Evolutionary conservation across 23 red algal species (phyloP), one percentile per base, ranked within the genome.

Genomic region (Chondrus crispus): DNA sequence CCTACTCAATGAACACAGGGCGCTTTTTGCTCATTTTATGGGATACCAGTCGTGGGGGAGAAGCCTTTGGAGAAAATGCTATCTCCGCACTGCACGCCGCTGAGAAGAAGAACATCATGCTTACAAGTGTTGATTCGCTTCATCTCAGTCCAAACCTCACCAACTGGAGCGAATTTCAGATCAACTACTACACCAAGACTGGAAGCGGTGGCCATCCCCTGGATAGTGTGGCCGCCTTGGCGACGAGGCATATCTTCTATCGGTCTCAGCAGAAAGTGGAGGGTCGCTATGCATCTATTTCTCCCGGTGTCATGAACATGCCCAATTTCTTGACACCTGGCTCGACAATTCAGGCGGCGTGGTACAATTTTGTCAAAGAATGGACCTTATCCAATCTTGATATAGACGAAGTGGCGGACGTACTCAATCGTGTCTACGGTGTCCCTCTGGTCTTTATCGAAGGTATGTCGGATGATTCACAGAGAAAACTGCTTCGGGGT

Each of bases 371-470:
- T 7, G 42, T 82, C 14, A 57, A 87, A 51, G 92, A 88, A 3
- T 81, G 53, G 81, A 87, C 82, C 2, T 86, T 88, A 82, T 53
- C 75, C 0, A 48, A 60, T 33, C 12, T 94, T 11, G 66, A 24
- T 74, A 69, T 36, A 13, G 36, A 29, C 39, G 92, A 88, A 18
- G 83, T 94, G 4, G 52, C 40, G 7, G 72, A 88, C 22, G 44
- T 86, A 38, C 68, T 94, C n/a, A 64, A 87, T 82, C 71, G 84
- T 1, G 84, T 87, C 39, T 88, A 87, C 30, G 92, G 73, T n/a
- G 83, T 94, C 43, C 81, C 92, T 5, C 57, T 42, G 24, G 73
- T 94, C 42, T 87, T 94, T 35, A 30, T 94, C 41, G 82, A 94
- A 24, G 83, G 72, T 14, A 87, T 94, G 92, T 47, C 81, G 39